Percentiles rank a stretch among this genome's conserved stretches.
Conservation (phyloP, 139 green algal genomes). For the Chlorella sp. region DNA sequence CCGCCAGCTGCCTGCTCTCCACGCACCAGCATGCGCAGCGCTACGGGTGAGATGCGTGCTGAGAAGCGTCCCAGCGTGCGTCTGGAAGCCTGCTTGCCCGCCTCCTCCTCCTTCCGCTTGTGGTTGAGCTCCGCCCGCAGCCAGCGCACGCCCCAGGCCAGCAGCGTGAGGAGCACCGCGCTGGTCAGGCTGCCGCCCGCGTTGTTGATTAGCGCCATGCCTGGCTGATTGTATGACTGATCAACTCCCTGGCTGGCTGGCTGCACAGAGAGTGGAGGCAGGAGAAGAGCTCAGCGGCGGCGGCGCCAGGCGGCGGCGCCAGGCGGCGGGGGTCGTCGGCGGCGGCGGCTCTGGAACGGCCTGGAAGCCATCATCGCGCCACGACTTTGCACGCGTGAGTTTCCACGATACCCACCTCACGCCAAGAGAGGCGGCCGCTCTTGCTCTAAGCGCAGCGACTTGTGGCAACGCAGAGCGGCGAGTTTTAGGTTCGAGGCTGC, state of each 20-base stretch:
- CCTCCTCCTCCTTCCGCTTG: slow-evolving; percentile 26
- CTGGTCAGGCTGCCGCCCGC: slow-evolving; percentile 64
- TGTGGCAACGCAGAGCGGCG: no score
- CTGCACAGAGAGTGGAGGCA: not conserved
- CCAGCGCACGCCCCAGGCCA: slow-evolving; percentile 68
- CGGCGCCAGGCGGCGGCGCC: not conserved
- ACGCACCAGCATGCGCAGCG: slow-evolving; percentile 49
- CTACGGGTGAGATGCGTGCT: slow-evolving; percentile 39
- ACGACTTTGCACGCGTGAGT: no score
- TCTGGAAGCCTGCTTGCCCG: not conserved
- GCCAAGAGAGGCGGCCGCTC: no score
- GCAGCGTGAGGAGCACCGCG: slow-evolving; percentile 65
- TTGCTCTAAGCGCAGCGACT: no score
- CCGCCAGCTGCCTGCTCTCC: not conserved
- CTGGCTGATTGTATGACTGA: no score
- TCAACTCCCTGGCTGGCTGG: not conserved
- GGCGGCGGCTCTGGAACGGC: no score
- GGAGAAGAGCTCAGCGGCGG: not conserved
- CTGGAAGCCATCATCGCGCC: no score
- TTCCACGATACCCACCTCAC: no score
- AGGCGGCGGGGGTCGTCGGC: not conserved
- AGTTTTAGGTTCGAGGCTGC: no score
- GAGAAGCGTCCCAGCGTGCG: slow-evolving; percentile 34
- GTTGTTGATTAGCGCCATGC: slow-evolving; percentile 63
- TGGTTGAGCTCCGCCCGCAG: slow-evolving; percentile 47